phyloP scores from a whole-genome alignment of 352 stramenopile genomes.

The Globisporangium carolinianum region DNA sequence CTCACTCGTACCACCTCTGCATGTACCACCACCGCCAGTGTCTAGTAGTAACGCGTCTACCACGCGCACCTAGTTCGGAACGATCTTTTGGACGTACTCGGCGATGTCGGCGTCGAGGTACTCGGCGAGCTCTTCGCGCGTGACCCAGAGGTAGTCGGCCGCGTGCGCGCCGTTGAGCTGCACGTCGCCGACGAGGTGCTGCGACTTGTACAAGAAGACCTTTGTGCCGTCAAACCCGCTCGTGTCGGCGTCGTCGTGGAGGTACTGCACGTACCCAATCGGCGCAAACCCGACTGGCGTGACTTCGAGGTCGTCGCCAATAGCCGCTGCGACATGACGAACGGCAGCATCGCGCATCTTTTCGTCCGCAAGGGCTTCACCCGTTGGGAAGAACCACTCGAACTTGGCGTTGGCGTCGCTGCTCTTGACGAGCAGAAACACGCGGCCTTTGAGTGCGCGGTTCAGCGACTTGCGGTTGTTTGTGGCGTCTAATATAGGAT shows the following conservation, averaged over 20 bases:
- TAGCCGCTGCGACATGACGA: constrained; percentile 39
- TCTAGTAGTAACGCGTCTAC: too few relatives aligned
- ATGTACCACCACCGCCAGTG: too few relatives aligned
- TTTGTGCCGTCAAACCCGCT: constrained; percentile 67
- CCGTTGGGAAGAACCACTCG: constrained; percentile 74
- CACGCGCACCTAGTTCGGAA: constrained; percentile 33
- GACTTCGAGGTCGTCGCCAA: constrained; percentile 40
- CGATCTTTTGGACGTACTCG: constrained; percentile 74
- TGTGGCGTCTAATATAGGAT: constrained; percentile 24
- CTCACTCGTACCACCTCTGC: neutral
- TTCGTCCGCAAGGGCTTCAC: constrained; percentile 49
- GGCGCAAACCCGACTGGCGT: constrained; percentile 64
- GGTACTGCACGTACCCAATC: constrained; percentile 68
- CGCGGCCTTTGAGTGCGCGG: constrained; percentile 68
- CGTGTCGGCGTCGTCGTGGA: constrained; percentile 31
- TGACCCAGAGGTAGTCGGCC: constrained; percentile 79
- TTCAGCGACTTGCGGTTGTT: constrained; percentile 86
- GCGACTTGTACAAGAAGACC: constrained; percentile 85
- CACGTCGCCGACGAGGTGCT: constrained; percentile 55
- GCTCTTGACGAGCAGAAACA: constrained; percentile 76
- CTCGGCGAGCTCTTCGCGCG: constrained; percentile 60
- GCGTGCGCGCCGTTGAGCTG: constrained; percentile 50
- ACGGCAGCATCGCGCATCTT: constrained; percentile 81
- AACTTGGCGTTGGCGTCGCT: constrained; percentile 35
- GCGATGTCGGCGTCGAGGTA: constrained; percentile 66